Conservation (phyloP, 768 basidiomycete species). For the Russula compacta region DNA sequence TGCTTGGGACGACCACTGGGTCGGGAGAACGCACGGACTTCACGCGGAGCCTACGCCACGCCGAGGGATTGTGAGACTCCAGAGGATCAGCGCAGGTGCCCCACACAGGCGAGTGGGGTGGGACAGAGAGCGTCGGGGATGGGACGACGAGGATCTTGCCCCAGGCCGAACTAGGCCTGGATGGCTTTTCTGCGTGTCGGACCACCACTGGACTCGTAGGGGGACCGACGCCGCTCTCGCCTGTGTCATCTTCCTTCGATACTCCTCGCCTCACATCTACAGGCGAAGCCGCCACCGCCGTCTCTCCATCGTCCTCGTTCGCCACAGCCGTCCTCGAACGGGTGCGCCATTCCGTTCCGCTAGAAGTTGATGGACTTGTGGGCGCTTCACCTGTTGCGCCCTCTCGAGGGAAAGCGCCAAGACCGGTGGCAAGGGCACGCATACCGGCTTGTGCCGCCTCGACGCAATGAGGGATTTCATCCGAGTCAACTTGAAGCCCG, state of each 20-base stretch:
- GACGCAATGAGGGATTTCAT: slow-evolving; percentile 4
- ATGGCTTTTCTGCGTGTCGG: not conserved
- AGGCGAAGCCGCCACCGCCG: not conserved
- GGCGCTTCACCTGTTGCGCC: not conserved
- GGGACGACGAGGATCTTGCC: slow-evolving; percentile 12
- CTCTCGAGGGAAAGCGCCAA: not conserved
- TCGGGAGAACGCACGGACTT: not conserved
- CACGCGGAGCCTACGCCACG: not conserved
- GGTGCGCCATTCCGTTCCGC: not conserved
- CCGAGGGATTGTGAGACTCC: not conserved
- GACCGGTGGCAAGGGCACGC: not conserved
- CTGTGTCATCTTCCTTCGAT: not conserved
- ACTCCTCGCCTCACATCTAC: slow-evolving; percentile 1
- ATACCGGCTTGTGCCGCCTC: slow-evolving; percentile 6
- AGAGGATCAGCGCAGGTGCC: not conserved
- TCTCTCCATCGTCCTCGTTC: not conserved
- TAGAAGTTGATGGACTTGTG: not conserved
- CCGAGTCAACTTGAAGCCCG: not conserved
- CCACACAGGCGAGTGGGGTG: not conserved
- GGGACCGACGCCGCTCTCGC: no score
- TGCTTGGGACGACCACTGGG: no score
- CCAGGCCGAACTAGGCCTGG: not conserved
- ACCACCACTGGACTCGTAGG: not conserved
- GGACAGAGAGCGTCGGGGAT: not conserved
- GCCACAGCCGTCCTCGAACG: not conserved